Evolutionary conservation across 441 rosid genomes (phyloP).

Genomic region (Aquilaria agallochum): DNA sequence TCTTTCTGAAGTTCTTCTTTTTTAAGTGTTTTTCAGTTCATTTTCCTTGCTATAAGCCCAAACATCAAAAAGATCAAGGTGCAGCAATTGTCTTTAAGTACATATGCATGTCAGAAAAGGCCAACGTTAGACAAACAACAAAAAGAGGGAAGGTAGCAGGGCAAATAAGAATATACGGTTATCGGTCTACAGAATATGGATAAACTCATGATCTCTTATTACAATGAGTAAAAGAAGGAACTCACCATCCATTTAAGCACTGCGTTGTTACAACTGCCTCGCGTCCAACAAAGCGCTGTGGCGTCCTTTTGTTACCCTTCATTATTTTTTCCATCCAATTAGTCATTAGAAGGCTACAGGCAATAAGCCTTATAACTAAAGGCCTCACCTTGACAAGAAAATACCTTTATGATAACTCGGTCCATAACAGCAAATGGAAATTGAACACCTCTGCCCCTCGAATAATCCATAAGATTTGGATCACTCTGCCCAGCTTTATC

Average conservation of each 20-base stretch:
- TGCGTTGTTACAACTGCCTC: constrained; percentile 97
- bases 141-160: not conserved
- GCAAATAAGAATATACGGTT: not conserved
- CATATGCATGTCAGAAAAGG: no score
- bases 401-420: constrained; percentile 91
- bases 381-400: constrained; percentile 9
- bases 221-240: constrained; percentile 7
- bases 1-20: no score
- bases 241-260: constrained; percentile 97
- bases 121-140: not conserved
- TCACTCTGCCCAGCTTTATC: constrained; percentile 65
- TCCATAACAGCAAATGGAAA: constrained; percentile 92
- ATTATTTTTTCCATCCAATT: constrained; percentile 22
- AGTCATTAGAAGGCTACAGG: no score
- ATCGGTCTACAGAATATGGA: no score
- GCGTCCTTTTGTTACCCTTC: constrained; percentile 98
- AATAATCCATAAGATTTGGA: constrained; percentile 36
- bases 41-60: no score
- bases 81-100: no score
- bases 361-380: no score
- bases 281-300: constrained; percentile 94
- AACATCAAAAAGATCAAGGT: no score
- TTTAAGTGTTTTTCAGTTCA: no score
- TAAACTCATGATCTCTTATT: not conserved
- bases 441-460: constrained; percentile 76